Conservation (phyloP, 2,329 filamentous ascomycete genomes). For the Fusarium hainanense region DNA sequence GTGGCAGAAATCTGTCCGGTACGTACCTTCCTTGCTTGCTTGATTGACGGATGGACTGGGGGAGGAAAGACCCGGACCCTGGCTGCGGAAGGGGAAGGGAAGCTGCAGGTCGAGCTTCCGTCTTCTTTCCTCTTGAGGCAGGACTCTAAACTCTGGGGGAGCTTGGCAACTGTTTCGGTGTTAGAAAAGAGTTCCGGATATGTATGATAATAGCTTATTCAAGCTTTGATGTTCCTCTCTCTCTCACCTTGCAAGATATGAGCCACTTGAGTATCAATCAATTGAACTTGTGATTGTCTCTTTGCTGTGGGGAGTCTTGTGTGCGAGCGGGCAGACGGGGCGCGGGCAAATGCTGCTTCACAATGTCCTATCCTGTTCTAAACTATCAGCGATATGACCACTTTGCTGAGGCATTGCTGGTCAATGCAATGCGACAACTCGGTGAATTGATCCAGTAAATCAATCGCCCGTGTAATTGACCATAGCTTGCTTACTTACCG, state of each 20-base stretch:
- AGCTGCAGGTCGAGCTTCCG: slow-evolving; percentile 37
- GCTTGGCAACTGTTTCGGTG: slow-evolving; percentile 26
- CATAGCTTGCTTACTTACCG: slow-evolving; percentile 15
- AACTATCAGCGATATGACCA: slow-evolving; percentile 32
- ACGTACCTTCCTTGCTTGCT: slow-evolving; percentile 31
- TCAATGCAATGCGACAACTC: slow-evolving; percentile 12
- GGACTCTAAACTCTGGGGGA: slow-evolving; percentile 31
- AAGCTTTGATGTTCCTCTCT: background rate
- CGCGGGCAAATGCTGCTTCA: background rate
- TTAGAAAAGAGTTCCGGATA: slow-evolving; percentile 22
- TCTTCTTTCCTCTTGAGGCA: slow-evolving; percentile 40
- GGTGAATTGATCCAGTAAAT: slow-evolving; percentile 12
- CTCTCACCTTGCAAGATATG: slow-evolving; percentile 5
- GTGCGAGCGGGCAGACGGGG: background rate
- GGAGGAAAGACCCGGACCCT: slow-evolving; percentile 17
- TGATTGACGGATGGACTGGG: background rate
- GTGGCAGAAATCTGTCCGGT: slow-evolving; percentile 17
- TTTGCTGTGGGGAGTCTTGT: background rate
- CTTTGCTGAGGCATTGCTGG: slow-evolving; percentile 21
- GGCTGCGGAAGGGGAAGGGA: slow-evolving; percentile 33
- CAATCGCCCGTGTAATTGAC: slow-evolving; percentile 5
- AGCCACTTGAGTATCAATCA: slow-evolving; percentile 21
- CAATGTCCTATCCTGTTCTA: slow-evolving; percentile 21
- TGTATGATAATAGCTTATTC: slow-evolving; percentile 7
- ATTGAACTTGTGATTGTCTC: background rate